Evolutionary conservation across 2,329 filamentous ascomycete genomes (phyloP), one percentile per base, ranked within the genome.

Genomic region (Harringtonia aguacate): DNA sequence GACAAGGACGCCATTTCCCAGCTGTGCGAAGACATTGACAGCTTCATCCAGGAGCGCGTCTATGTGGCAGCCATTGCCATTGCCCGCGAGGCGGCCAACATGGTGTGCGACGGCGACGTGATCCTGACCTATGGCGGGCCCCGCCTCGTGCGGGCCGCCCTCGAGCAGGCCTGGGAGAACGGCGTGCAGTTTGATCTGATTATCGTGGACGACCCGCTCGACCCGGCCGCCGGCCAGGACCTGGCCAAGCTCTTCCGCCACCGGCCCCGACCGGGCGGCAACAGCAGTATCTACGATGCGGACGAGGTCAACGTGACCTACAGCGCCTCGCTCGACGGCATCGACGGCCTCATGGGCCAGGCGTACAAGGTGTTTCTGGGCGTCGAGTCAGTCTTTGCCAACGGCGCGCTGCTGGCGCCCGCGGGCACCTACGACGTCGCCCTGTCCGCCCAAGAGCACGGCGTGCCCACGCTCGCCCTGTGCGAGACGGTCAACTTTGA

Each of bases 401-500:
- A 97, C 62, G 92, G 92, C 8, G 77, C 86, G 29, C 74, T 98
- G 54, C 94, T 94, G 62, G 90, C 85, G 5, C 79, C 88, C 18
- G 79, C 87, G 10, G 92, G 92, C 48, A 95, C 89, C 4, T 86
- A 86, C 21, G 77, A 92, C 47, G 75, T 97, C 10, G 89, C 90
- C 17, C 84, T 92, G 69, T 79, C 84, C 1, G 90, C 89, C 7
- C 78, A 81, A 41, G 78, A 84, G 45, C 71, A 79, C 18, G 81
- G 83, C 46, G 77, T 89, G 31, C 84, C 86, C 1, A 86, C 97
- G 46, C 81, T 94, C 29, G 86, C 94, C 4, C 84, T 94, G 47
- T 95, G 87, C 61, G 90, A 97, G 67, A 92, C 84, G 4, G 81
- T 97, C 66, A 98, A 97, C 65, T 95, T 97, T 61, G 85, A 92